Evolutionary conservation across 2,329 filamentous ascomycete genomes (phyloP), one percentile per base, ranked within the genome.

Genomic region (Xylariaceae sp.): DNA sequence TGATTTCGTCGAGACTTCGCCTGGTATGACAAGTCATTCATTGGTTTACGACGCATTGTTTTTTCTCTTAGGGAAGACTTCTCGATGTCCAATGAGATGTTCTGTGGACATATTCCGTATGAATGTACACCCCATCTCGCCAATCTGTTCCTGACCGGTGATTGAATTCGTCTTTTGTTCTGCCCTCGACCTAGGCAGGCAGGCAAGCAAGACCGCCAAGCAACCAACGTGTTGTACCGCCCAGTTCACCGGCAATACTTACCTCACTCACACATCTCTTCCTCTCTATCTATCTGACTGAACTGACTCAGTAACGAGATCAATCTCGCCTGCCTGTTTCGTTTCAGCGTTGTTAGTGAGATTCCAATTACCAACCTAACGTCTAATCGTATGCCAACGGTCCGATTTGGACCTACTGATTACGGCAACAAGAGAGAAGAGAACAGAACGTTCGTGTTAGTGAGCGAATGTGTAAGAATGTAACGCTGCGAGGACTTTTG

Each of bases 1-100:
- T 45, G 17, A 4, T 30, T 30, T 5, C 17, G 17, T 18, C 17
- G 17, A 18, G 23, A 30, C 23, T 30, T 37, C 51, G 61, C 63
- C 65, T 58, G 61, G 64, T 66, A 62, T 67, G 61, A 64, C 57
- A 57, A 59, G 54, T 62, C 52, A 55, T 39, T 52, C 35, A 54
- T 60, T 53, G 56, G 48, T 35, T 45, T 45, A 45, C 42, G 42
- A 11, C 37, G 13, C 37, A 10, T 42, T 42, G 9, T 42, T 10
- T 13, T 9, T 42, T 10, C 4, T 10, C 37, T 42, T 42, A 9
- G 9, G 37, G 13, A 9, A 18, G 17, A 18, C 17, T 18, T 18
- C 17, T 18, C 17, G 17, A 13, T 42, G 2, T 42, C 37, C 37
- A 42, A 42, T 42, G 8, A 42, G 37, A n/a, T n/a, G n/a, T n/a